phyloP scores from a whole-genome alignment of 2,329 filamentous ascomycete species.

The Xylaria sp. region DNA sequence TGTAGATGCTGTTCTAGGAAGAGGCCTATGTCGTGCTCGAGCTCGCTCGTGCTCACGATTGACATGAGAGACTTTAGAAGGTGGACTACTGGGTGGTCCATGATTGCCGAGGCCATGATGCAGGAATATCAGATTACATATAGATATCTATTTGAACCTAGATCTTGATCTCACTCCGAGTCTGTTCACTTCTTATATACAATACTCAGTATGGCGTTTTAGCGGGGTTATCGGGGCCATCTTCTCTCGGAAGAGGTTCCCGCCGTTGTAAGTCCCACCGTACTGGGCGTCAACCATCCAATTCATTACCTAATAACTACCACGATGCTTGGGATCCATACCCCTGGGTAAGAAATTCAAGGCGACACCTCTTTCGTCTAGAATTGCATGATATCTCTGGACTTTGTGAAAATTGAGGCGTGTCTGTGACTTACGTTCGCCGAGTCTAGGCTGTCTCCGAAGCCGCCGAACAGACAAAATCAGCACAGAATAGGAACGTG shows the following conservation, averaged over 20 bases:
- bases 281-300: not conserved
- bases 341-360: not conserved
- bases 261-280: not conserved
- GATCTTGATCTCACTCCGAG: no score
- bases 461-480: not conserved
- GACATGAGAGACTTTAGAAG: conserved; percentile 52
- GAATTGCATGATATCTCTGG: not conserved
- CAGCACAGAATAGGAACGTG: not conserved
- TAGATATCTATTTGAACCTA: no score
- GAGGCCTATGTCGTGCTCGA: conserved; percentile 50
- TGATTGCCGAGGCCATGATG: conserved; percentile 6
- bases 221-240: conserved; percentile 1
- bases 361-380: no score
- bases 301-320: not conserved
- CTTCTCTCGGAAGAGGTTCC: conserved; percentile 1
- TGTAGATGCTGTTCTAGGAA: conserved; percentile 50
- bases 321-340: not conserved
- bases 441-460: not conserved
- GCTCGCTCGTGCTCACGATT: conserved; percentile 52
- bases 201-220: not conserved
- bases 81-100: conserved; percentile 38
- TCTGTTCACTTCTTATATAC: not conserved
- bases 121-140: not conserved
- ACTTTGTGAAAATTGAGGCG: not conserved
- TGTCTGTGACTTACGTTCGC: not conserved